phyloP scores from a whole-genome alignment of 2,329 filamentous ascomycete species.

The Aspergillus fructus region DNA sequence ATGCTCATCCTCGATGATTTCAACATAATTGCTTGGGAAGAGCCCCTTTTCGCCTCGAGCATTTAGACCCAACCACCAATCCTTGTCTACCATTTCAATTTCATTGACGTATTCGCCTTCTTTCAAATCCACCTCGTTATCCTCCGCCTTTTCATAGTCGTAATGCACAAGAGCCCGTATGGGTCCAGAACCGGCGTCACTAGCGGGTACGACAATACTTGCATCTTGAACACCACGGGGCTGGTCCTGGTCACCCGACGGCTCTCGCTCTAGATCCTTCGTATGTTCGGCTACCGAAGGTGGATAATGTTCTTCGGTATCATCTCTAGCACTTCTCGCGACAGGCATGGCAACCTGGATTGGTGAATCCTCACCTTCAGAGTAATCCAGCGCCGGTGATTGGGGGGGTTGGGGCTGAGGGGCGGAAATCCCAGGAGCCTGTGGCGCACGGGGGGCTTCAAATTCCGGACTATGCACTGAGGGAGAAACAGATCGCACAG shows the following conservation, averaged over 20 bases:
- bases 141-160: constrained; percentile 96
- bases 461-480: constrained; percentile 58
- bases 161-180: constrained; percentile 80
- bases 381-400: constrained; percentile 51
- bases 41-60: constrained; percentile 77
- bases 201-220: constrained; percentile 57
- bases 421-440: constrained; percentile 28
- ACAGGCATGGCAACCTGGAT: constrained; percentile 86
- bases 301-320: constrained; percentile 42
- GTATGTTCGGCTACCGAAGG: constrained; percentile 56
- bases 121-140: constrained; percentile 88
- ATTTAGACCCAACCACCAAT: constrained; percentile 99
- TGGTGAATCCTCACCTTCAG: constrained; percentile 64
- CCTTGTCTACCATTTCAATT: constrained; percentile 95
- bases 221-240: constrained; percentile 62
- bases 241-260: constrained; percentile 65
- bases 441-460: constrained; percentile 46
- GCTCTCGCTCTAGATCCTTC: constrained; percentile 60
- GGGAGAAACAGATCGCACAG: constrained; percentile 67
- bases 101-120: constrained; percentile 87
- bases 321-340: constrained; percentile 56
- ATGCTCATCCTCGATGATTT: constrained; percentile 67
- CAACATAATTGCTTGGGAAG: constrained; percentile 97
- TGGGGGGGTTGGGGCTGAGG: constrained; percentile 45
- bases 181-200: constrained; percentile 54